Base-by-base conservation (phyloP, 202 grass and related monocot species). In the Elaeis oleifera region DNA sequence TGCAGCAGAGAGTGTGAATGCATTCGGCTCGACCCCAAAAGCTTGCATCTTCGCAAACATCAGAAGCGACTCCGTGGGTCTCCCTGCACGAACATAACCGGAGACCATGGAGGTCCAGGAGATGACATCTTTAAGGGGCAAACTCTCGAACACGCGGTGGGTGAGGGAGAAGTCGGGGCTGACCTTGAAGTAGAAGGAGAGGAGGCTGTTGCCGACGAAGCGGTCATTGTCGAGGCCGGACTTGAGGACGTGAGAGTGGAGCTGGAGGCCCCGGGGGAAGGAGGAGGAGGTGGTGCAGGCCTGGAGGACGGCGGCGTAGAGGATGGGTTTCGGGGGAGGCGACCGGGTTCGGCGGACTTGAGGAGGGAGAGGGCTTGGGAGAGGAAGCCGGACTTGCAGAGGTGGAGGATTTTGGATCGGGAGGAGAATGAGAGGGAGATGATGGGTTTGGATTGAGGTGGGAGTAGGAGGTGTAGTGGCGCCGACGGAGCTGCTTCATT, bases 81-180 rank as follows among this genome's bases (percentile, higher is more conserved):
- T 64, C 0, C 85, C 83, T 17, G 71, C 71, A 8, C 75, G 73
- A 51, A 86, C 51, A 71, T 86, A 81, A 3, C 76, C 69, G 28
- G 90, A 84, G 57, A 86, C 59, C 51, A 95, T 76, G 76, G 90
- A 86, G 49, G 85, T 89, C 76, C 81, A 87, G 31, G 90, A 81
- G 71, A 89, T 63, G 63, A 95, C 82, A 66, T 89, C 82, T 52
- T 77, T 78, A 27, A 21, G 61, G n/a, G 85, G 82, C 67, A 89
- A 67, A 75, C 81, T 73, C 50, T 95, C 85, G 74, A 95, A 95
- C 68, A 79, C 74, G 63, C 57, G 75, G 66, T 81, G 79, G 36
- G 74, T 67, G 70, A 64, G 59, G 0, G 77, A 73, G 60, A 80
- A 65, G 65, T 85, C 75, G 68, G 50, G 70, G n/a, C 77, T 75